Evolutionary conservation across 2,329 filamentous ascomycete species (phyloP).

Genomic region (Claviceps sp.): DNA sequence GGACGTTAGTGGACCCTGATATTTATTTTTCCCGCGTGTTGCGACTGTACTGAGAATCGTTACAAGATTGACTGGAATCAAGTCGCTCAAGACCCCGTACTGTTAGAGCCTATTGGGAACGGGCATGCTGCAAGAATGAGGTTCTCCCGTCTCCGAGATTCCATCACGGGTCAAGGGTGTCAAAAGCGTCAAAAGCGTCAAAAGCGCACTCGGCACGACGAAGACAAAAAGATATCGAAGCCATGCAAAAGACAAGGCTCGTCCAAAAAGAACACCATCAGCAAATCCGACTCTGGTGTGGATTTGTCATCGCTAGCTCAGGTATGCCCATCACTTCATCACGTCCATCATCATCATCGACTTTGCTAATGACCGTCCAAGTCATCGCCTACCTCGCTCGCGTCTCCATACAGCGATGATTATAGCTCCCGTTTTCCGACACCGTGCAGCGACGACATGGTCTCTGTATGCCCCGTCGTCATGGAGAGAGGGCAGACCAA

Average conservation of each 20-base stretch:
- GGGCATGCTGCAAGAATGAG: constrained; percentile 49
- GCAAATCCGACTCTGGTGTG: constrained; percentile 27
- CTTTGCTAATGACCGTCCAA: constrained; percentile 7
- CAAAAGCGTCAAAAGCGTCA: constrained; percentile 34
- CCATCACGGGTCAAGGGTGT: constrained; percentile 34
- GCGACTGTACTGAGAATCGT: neutral
- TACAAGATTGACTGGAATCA: constrained; percentile 44
- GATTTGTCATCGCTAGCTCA: constrained; percentile 17
- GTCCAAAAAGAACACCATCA: constrained; percentile 20
- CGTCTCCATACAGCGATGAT: constrained; percentile 24
- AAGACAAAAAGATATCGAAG: constrained; percentile 34
- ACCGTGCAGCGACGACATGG: constrained; percentile 39
- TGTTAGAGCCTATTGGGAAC: constrained; percentile 41
- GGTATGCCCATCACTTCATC: constrained; percentile 10
- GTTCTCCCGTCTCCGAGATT: constrained; percentile 37
- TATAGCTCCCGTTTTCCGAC: constrained; percentile 33
- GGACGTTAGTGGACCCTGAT: constrained; percentile 32
- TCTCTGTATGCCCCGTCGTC: constrained; percentile 16
- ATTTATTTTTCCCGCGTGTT: neutral
- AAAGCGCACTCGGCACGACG: constrained; percentile 28
- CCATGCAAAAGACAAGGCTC: constrained; percentile 21
- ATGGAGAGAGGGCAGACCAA: constrained; percentile 13
- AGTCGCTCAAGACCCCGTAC: constrained; percentile 40
- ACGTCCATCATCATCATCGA: neutral
- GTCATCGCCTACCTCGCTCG: constrained; percentile 25